Evolutionary conservation across 768 basidiomycete species (phyloP).

Genomic region (Sutorius australiensis): DNA sequence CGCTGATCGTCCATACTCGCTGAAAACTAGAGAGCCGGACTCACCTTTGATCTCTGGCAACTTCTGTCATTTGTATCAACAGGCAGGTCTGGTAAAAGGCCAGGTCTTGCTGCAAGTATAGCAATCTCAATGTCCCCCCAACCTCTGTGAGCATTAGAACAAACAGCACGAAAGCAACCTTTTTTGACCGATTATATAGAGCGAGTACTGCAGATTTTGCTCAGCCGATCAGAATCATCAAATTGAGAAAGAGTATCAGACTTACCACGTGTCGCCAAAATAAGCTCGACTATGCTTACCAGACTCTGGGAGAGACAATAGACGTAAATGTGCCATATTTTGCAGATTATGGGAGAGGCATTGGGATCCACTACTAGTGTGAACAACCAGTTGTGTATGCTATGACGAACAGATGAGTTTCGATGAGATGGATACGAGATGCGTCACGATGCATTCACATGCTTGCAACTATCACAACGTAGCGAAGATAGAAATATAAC

Average conservation of each 20-base stretch:
- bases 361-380: conserved; percentile 4
- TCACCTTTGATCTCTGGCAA: conserved; percentile 10
- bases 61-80: background rate
- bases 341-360: conserved; percentile 7
- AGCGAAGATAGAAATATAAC: conserved; percentile 28
- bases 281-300: conserved; percentile 11
- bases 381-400: conserved; percentile 13
- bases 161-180: conserved; percentile 5
- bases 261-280: conserved; percentile 19
- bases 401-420: background rate
- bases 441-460: conserved; percentile 24
- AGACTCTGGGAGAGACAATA: background rate
- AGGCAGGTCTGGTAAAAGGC: conserved; percentile 11
- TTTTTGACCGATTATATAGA: conserved; percentile 11
- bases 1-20: background rate
- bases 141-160: conserved; percentile 4
- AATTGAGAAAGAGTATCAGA: background rate
- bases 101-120: background rate
- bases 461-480: conserved; percentile 15
- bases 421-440: background rate
- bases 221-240: background rate
- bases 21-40: background rate
- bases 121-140: background rate
- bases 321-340: conserved; percentile 11
- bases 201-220: conserved; percentile 5